phyloP scores from a whole-genome alignment of 352 stramenopile genomes.

The Phytopythium vexans region DNA sequence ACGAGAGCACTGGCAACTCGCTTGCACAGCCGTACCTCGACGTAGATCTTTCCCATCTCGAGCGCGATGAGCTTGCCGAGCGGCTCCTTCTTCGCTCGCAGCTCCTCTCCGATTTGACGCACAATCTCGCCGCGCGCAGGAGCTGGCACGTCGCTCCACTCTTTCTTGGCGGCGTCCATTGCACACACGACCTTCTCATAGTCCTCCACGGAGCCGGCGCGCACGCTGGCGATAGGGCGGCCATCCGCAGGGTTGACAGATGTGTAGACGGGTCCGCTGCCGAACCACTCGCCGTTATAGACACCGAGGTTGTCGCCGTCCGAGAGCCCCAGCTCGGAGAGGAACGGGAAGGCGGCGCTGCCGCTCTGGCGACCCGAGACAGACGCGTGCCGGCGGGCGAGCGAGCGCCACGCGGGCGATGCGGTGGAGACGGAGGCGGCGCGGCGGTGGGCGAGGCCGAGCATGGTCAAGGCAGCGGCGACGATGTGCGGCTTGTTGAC shows the following conservation, averaged over 20 bases:
- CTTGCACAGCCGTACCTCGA: constrained; percentile 43
- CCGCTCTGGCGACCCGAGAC: constrained; percentile 31
- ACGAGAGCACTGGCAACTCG: neutral
- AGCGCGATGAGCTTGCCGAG: constrained; percentile 89
- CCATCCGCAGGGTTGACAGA: constrained; percentile 84
- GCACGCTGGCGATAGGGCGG: constrained; percentile 80
- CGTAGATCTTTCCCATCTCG: constrained; percentile 94
- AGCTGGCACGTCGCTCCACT: constrained; percentile 86
- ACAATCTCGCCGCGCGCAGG: constrained; percentile 90
- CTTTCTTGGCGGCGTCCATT: constrained; percentile 82
- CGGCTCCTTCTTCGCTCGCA: constrained; percentile 87
- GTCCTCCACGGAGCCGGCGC: constrained; percentile 74
- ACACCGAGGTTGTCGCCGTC: constrained; percentile 80
- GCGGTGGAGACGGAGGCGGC: constrained; percentile 1
- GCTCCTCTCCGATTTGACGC: constrained; percentile 88
- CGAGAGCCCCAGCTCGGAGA: constrained; percentile 74
- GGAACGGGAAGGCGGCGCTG: constrained; percentile 64
- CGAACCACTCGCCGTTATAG: constrained; percentile 87
- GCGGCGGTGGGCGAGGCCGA: constrained; percentile 17
- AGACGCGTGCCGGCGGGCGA: constrained; percentile 22
- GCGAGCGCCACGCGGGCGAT: constrained; percentile 9
- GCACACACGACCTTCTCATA: constrained; percentile 79
- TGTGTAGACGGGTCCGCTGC: constrained; percentile 75
- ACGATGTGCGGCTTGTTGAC: constrained; percentile 26
- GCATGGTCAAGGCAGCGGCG: constrained; percentile 21